phyloP scores from a whole-genome alignment of 164 flowering plant species.

The Magnolia sinica region DNA sequence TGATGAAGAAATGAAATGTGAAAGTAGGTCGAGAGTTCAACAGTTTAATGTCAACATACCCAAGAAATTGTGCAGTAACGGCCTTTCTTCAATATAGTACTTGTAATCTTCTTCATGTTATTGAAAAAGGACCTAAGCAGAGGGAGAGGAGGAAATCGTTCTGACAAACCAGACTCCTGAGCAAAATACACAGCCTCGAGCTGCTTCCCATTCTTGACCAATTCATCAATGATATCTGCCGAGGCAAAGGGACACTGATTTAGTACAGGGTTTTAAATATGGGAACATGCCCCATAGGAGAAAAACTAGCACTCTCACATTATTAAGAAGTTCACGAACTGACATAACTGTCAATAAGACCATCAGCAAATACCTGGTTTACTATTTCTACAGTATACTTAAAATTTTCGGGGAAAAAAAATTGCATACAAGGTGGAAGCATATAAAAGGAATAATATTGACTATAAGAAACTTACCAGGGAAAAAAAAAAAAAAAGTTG shows the following conservation, averaged over 20 bases:
- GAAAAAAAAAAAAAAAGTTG: too few species aligned
- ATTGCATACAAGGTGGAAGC: too few species aligned
- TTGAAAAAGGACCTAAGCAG: conserved; percentile 44
- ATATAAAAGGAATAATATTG: too few species aligned
- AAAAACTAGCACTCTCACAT: too few species aligned
- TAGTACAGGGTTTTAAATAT: not conserved
- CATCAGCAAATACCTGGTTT: too few species aligned
- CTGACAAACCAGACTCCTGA: conserved; percentile 46
- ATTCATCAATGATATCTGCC: conserved; percentile 53
- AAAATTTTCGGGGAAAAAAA: too few species aligned
- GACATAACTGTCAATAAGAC: too few species aligned
- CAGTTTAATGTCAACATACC: conserved; percentile 25
- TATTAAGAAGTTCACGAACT: too few species aligned
- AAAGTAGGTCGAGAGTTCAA: not conserved
- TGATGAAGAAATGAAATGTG: not conserved
- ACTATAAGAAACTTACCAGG: too few species aligned
- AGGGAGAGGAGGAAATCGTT: conserved; percentile 40
- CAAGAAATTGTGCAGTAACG: conserved; percentile 33
- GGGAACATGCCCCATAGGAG: not conserved
- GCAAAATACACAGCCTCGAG: conserved; percentile 62
- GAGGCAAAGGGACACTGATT: not conserved
- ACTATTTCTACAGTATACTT: too few species aligned
- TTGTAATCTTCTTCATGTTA: conserved; percentile 41
- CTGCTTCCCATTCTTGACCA: conserved; percentile 57
- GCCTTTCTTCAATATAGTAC: conserved; percentile 36